phyloP scores from a whole-genome alignment of 2,329 filamentous ascomycete genomes.

The Fonsecaea pedrosoi region DNA sequence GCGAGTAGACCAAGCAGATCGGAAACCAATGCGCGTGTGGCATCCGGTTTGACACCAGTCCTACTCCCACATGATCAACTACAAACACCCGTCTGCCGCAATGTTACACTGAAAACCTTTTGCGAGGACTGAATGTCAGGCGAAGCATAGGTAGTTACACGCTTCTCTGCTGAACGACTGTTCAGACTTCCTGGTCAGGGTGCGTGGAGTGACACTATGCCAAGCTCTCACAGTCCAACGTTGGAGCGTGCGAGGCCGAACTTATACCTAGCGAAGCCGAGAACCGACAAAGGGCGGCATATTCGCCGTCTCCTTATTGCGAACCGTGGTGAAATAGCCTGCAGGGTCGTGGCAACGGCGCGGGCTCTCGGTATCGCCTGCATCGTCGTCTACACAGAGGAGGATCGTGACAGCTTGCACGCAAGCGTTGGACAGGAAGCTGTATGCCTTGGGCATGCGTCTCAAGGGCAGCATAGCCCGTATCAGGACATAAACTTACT shows the following conservation, averaged over 20 bases:
- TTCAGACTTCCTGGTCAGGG: neutral
- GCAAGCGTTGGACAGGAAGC: slow-evolving; percentile 61
- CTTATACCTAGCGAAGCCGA: slow-evolving; percentile 6
- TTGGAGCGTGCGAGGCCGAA: neutral
- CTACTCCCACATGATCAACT: too few species aligned
- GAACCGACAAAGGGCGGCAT: slow-evolving; percentile 32
- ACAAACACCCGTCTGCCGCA: too few species aligned
- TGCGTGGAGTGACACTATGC: neutral
- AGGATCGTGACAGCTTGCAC: slow-evolving; percentile 62
- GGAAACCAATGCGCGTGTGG: too few species aligned
- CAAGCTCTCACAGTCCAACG: slow-evolving; percentile 1
- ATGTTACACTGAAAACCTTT: too few species aligned
- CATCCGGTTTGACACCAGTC: too few species aligned
- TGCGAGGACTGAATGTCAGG: too few species aligned
- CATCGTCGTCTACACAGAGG: slow-evolving; percentile 63
- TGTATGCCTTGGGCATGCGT: slow-evolving; percentile 56
- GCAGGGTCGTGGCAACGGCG: slow-evolving; percentile 57
- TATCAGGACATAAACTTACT: slow-evolving; percentile 50
- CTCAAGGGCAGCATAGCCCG: slow-evolving; percentile 48
- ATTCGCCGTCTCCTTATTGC: slow-evolving; percentile 56
- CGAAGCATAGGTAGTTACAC: neutral
- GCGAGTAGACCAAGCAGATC: too few species aligned
- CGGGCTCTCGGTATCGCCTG: slow-evolving; percentile 56
- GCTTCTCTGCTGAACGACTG: too few species aligned
- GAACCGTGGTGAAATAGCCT: slow-evolving; percentile 66